Evolutionary conservation across 2,329 filamentous ascomycete genomes (phyloP), one percentile per base, ranked within the genome.

Genomic region (Botryosphaeria agaves): DNA sequence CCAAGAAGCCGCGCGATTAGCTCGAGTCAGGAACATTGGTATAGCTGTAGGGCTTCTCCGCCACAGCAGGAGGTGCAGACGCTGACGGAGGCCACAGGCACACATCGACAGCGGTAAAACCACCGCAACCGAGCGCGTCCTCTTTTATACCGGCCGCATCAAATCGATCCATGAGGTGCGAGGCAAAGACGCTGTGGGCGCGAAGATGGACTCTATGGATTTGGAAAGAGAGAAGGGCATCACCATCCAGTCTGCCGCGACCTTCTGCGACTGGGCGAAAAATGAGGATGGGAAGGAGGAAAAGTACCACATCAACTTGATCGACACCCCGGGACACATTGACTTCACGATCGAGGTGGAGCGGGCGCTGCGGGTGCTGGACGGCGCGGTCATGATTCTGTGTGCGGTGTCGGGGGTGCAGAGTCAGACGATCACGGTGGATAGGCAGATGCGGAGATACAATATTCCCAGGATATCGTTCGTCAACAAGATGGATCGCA

Each of bases 141-240:
- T 98, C 34, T 98, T 85, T 69, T 98, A 98, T 57, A 95, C 89
- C 32, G 89, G 89, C 41, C 78, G 89, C 51, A 94, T 94, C 59
- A 91, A 91, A 52, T 70, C 82, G 18, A 95, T 98, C 47, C 89
- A 98, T 62, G 89, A 98, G 59, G 89, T 98, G 26, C 73, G 89
- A 48, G 84, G 84, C 35, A 85, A 87, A 50, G 89, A 98, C 66
- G 72, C 80, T 20, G 84, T 94, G 24, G 89, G 89, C 40, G 89
- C 89, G 36, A 98, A 98, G 64, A 98, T 98, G 89, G 89, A 98
- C 63, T 94, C 85, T 16, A 98, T 98, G 89, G 89, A 98, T 45
- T 66, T 98, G 42, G 89, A 98, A 61, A 71, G 89, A 56, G 89
- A 95, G 56, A 93, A 94, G 64, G 89, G 89, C 46, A 98, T 98